Evolutionary conservation across 495 filamentous ascomycete species (phyloP).

Genomic region (Hypoxylon crocopeplum): DNA sequence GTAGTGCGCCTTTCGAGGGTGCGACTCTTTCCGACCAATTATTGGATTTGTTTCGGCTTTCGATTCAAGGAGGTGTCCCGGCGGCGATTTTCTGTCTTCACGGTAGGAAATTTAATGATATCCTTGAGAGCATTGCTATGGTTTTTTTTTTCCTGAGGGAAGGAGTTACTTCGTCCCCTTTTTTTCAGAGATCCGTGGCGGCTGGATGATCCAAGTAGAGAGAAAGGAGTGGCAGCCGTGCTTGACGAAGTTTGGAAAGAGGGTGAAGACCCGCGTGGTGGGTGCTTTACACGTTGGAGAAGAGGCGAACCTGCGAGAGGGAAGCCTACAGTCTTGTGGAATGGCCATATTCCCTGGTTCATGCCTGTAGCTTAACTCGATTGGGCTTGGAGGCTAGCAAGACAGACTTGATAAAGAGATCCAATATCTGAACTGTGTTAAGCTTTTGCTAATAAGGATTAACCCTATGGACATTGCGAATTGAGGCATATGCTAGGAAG

Average conservation of each 20-base stretch:
- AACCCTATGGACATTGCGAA: no score
- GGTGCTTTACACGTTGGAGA: no score
- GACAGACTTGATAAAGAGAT: no score
- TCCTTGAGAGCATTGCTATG: constrained; percentile 40
- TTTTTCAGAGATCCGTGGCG: neutral
- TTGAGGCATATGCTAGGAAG: no score
- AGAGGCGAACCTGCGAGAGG: no score
- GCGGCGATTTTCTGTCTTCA: constrained; percentile 40
- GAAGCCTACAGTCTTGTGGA: neutral
- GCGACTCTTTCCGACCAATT: constrained; percentile 10
- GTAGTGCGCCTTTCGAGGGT: neutral
- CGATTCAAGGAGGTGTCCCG: constrained; percentile 32
- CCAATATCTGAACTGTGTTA: no score
- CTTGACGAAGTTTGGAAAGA: neutral
- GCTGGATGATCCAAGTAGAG: constrained; percentile 6
- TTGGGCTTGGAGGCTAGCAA: no score
- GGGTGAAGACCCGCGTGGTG: no score
- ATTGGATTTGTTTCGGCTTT: constrained; percentile 34
- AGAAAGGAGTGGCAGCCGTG: neutral
- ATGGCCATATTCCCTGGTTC: constrained; percentile 2
- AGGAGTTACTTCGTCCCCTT: constrained; percentile 5
- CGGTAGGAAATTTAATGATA: constrained; percentile 45
- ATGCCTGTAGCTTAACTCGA: no score
- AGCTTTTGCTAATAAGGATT: no score
- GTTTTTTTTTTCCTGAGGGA: constrained; percentile 1